Conservation (phyloP, 305 asterid genomes). For the Fraxinus xanthoxyloides region DNA sequence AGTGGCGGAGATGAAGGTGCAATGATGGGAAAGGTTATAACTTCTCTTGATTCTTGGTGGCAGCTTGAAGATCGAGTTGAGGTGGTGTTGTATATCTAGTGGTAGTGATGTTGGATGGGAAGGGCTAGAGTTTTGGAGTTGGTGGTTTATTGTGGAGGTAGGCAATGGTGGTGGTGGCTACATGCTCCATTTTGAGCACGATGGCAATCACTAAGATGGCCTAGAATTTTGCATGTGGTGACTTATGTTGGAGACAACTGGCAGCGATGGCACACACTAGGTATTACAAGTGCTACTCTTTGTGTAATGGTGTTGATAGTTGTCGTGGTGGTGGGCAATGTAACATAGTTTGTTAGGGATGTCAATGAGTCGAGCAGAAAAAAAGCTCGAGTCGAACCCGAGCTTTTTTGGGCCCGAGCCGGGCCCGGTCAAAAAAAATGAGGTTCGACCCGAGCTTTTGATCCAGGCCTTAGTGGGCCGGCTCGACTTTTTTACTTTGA, state of each 20-base stretch:
- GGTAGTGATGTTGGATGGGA: neutral
- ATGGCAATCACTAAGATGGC: too few species aligned
- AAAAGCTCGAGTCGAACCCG: too few species aligned
- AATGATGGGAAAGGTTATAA: neutral
- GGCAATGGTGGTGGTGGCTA: neutral
- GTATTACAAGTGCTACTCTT: neutral
- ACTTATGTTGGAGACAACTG: neutral
- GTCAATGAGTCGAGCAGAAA: too few species aligned
- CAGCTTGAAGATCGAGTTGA: neutral
- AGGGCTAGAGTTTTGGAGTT: neutral
- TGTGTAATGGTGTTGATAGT: neutral
- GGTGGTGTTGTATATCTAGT: neutral
- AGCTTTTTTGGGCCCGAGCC: too few species aligned
- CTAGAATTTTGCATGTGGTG: neutral
- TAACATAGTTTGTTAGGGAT: too few species aligned
- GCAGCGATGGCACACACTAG: neutral
- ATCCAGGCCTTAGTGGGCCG: too few species aligned
- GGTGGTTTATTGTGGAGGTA: neutral
- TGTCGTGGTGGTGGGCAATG: neutral
- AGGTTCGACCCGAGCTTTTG: too few species aligned
- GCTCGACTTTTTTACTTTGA: too few species aligned
- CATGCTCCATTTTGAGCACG: too few species aligned
- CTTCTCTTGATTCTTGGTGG: neutral
- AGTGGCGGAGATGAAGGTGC: neutral
- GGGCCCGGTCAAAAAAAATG: too few species aligned